phyloP scores from a whole-genome alignment of 2,329 filamentous ascomycete genomes.

The Aurifilum marmelostoma region DNA sequence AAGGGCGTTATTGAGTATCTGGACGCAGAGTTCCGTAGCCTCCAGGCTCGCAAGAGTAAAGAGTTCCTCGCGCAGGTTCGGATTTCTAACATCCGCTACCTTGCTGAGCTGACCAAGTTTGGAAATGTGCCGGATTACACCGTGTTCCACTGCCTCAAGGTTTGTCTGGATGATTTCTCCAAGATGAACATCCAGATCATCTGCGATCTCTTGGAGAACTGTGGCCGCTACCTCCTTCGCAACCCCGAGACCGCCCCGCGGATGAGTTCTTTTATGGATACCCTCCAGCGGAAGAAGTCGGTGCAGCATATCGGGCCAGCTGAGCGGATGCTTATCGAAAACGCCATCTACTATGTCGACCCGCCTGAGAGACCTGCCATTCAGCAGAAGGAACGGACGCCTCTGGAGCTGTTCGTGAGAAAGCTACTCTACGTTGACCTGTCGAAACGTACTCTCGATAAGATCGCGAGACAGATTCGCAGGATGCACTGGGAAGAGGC shows the following conservation, averaged over 20 bases:
- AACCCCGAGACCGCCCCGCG: conserved; percentile 91
- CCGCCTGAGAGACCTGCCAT: conserved; percentile 92
- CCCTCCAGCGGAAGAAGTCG: conserved; percentile 91
- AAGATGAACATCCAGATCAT: conserved; percentile 99
- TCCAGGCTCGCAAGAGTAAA: conserved; percentile 96
- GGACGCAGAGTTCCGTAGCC: conserved; percentile 93
- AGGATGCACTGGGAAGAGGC: conserved; percentile 97
- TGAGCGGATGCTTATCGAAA: conserved; percentile 97
- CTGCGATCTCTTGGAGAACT: conserved; percentile 93
- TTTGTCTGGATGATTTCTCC: conserved; percentile 96
- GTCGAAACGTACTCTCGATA: conserved; percentile 91
- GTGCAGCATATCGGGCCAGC: conserved; percentile 94
- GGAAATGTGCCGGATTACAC: conserved; percentile 97
- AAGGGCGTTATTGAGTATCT: conserved; percentile 90
- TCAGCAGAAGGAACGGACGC: conserved; percentile 93
- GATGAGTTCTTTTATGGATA: conserved; percentile 94
- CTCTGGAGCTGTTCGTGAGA: conserved; percentile 88
- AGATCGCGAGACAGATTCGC: conserved; percentile 90
- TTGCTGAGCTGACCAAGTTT: conserved; percentile 97
- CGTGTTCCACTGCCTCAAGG: conserved; percentile 97
- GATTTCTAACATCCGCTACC: conserved; percentile 93
- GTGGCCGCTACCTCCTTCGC: conserved; percentile 88
- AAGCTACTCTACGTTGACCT: conserved; percentile 93
- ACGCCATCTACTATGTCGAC: conserved; percentile 97
- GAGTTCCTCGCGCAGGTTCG: conserved; percentile 95